Evolutionary conservation across 441 rosid species (phyloP).

Genomic region (Arabidopsis lyrata): DNA sequence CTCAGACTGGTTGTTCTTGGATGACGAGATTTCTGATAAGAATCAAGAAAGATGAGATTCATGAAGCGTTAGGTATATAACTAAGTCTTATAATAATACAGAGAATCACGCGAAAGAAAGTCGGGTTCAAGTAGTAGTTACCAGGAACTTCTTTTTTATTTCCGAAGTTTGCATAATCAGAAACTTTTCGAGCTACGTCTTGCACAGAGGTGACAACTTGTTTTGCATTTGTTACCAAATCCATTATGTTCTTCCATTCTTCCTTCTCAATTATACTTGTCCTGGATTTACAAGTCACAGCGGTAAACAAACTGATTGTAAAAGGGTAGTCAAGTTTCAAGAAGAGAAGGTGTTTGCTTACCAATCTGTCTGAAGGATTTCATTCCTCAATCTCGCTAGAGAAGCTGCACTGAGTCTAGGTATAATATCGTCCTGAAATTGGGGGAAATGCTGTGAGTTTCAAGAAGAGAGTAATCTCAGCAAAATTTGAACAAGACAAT

Average conservation of each 20-base stretch:
- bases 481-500: slow-evolving; percentile 25
- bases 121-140: slow-evolving; percentile 40
- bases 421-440: slow-evolving; percentile 80
- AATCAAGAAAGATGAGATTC: slow-evolving; percentile 18
- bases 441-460: not conserved
- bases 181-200: slow-evolving; percentile 88
- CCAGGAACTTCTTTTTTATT: slow-evolving; percentile 56
- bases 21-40: slow-evolving; percentile 45
- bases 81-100: not conserved
- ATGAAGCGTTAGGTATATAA: not conserved
- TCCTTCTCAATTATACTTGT: slow-evolving; percentile 79
- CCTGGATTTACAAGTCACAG: slow-evolving; percentile 53
- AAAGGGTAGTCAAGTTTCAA: not conserved
- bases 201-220: slow-evolving; percentile 88
- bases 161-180: slow-evolving; percentile 77
- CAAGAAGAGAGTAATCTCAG: slow-evolving; percentile 16
- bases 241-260: slow-evolving; percentile 85
- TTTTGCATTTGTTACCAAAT: slow-evolving; percentile 84
- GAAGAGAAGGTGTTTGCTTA: slow-evolving; percentile 43
- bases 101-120: not conserved
- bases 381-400: slow-evolving; percentile 76
- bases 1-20: slow-evolving; percentile 34
- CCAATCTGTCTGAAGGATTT: slow-evolving; percentile 90
- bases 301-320: slow-evolving; percentile 9
- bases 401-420: slow-evolving; percentile 87